Conservation (phyloP, 129 eudicot species). For the Tanacetum coccineum region DNA sequence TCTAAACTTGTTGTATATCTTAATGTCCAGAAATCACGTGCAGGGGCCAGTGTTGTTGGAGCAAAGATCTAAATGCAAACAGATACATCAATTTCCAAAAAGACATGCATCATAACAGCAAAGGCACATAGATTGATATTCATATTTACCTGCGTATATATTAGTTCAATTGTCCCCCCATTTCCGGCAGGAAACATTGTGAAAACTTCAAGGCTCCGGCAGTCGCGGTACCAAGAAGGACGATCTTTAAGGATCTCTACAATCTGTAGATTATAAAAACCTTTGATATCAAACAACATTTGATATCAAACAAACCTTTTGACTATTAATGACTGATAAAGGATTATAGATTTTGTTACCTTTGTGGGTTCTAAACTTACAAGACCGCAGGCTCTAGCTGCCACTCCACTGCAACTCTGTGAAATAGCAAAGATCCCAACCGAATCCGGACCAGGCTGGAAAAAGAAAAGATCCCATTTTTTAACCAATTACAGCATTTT, state of each 20-base stretch:
- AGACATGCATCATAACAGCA: background rate
- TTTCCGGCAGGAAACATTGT: constrained; percentile 85
- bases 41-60: constrained; percentile 79
- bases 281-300: background rate
- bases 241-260: constrained; percentile 96
- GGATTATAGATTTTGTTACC: constrained; percentile 31
- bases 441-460: constrained; percentile 99
- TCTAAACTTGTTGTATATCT: too few species aligned
- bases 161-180: constrained; percentile 90
- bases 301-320: background rate
- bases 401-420: constrained; percentile 90
- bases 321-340: background rate
- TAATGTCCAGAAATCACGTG: too few species aligned
- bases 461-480: background rate
- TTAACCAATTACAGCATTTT: background rate
- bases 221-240: constrained; percentile 83
- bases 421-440: constrained; percentile 97
- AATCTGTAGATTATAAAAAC: constrained; percentile 29
- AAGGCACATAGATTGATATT: background rate
- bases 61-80: constrained; percentile 52
- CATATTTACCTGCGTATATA: constrained; percentile 67
- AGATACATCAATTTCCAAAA: background rate
- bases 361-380: constrained; percentile 92
- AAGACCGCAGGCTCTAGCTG: constrained; percentile 98
- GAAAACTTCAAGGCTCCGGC: constrained; percentile 72